Base-by-base conservation (phyloP, 2,329 filamentous ascomycete species). In the Monosporascus sp. region DNA sequence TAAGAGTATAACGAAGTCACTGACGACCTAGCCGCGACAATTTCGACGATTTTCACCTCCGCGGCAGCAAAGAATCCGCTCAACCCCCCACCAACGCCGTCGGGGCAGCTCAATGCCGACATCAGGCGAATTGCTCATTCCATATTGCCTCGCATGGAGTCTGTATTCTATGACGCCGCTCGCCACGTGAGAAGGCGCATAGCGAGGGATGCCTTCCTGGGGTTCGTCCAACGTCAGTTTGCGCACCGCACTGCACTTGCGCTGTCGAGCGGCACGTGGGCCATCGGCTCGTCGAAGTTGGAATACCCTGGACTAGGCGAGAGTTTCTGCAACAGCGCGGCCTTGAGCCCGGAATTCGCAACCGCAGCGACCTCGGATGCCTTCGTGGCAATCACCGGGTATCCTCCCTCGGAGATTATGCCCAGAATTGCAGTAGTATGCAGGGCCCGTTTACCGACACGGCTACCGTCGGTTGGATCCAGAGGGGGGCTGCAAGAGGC, bases 241-340 rank as follows among this genome's bases (percentile, higher is more conserved):
- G 75, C 73, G 1, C 64, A 73, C 31, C 75, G 73, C 49, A 76
- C 77, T 5, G 71, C 71, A 3, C 65, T 69, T 38, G 75, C 79
- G 1, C 63, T 67, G 9, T 54, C 57, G 11, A 56, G 50, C 27
- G 56, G 55, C 26, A 54, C 59, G 7, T 36, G 66, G 1, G 57
- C 59, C 1, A 65, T 64, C n/a, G 65, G 67, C 20, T 64, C 67
- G 2, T 65, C 67, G 5, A 61, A 70, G 49, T 43, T 54, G 24
- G 69, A 63, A 54, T 84, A 78, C 51, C 76, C 76, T 3, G 83
- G 83, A 0, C 71, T 86, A 0, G 82, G 80, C 8, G 75, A 81
- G 48, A 80, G 81, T 22, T 85, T 85, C 58, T 82, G 80, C 52
- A 63, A 85, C 17, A 82, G 78, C 1, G 77, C 84, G 59, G 78